Evolutionary conservation across 306 rosid species (phyloP).

Genomic region (Psophocarpus tetragonolobus): DNA sequence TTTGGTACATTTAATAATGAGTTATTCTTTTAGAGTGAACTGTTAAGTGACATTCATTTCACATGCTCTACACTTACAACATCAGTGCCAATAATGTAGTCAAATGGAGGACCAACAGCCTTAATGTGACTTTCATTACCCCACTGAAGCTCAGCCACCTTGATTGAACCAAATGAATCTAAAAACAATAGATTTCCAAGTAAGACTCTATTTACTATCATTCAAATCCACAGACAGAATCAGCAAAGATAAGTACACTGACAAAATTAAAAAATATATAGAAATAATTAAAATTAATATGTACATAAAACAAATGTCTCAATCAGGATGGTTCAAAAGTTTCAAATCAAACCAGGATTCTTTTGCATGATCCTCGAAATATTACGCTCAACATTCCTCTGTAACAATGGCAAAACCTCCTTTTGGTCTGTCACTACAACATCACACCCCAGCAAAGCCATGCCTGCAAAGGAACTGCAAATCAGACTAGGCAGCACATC

Average conservation of each 20-base stretch:
- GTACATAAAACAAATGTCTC: not conserved
- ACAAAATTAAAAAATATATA: not conserved
- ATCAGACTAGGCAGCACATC: slow-evolving; percentile 31
- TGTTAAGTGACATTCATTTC: slow-evolving; percentile 4
- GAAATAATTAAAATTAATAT: not conserved
- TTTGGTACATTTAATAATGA: not conserved
- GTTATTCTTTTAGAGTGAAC: not conserved
- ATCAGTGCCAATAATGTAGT: slow-evolving; percentile 89
- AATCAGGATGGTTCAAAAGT: slow-evolving; percentile 1
- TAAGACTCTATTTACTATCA: slow-evolving; percentile 21
- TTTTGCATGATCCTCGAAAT: slow-evolving; percentile 75
- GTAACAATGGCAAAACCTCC: slow-evolving; percentile 79
- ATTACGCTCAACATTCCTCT: slow-evolving; percentile 88
- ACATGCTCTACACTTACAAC: slow-evolving; percentile 59
- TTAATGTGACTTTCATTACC: slow-evolving; percentile 77
- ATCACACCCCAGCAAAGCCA: slow-evolving; percentile 93
- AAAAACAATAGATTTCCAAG: slow-evolving; percentile 37
- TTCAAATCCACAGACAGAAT: slow-evolving; percentile 22
- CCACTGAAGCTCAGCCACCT: slow-evolving; percentile 84
- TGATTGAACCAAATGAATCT: slow-evolving; percentile 84
- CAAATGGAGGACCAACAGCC: slow-evolving; percentile 89
- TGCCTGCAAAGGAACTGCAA: slow-evolving; percentile 58
- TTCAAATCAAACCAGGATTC: slow-evolving; percentile 58
- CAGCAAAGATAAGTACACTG: not conserved
- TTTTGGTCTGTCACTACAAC: slow-evolving; percentile 84